These are phyloP conservation scores for Saccharomycopsis sp. DNA, from an alignment of 805 yeast genomes.

Conservation along the genomic window DNA sequence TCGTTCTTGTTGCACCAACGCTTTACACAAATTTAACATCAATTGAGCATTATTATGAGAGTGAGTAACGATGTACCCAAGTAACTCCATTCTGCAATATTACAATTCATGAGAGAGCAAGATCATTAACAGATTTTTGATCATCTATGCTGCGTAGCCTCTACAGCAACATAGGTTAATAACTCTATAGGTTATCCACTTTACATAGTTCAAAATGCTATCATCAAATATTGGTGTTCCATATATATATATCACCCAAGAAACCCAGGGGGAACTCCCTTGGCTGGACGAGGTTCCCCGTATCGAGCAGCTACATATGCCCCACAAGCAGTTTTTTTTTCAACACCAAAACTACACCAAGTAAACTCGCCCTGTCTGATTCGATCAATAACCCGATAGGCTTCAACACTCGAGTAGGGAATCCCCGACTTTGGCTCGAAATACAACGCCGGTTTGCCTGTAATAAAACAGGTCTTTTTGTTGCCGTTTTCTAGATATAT, in stretches of 20 bases:
- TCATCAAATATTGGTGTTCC: too few species aligned
- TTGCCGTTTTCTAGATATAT: slow-evolving; percentile 65
- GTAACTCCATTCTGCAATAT: too few species aligned
- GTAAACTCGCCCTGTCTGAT: slow-evolving; percentile 43
- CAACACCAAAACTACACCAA: slow-evolving; percentile 44
- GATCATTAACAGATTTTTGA: background rate
- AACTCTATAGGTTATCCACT: too few species aligned
- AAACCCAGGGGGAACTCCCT: slow-evolving; percentile 86
- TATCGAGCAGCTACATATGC: slow-evolving; percentile 36
- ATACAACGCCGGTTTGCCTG: slow-evolving; percentile 74
- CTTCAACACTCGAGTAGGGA: slow-evolving; percentile 77
- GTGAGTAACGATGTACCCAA: too few species aligned
- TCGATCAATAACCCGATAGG: slow-evolving; percentile 56
- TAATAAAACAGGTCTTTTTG: slow-evolving; percentile 59
- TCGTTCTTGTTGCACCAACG: too few species aligned
- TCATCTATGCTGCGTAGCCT: background rate
- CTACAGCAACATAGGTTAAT: too few species aligned
- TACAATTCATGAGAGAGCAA: too few species aligned
- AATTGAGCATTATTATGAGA: too few species aligned
- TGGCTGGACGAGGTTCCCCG: slow-evolving; percentile 49
- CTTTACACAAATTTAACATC: too few species aligned
- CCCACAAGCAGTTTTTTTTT: slow-evolving; percentile 50
- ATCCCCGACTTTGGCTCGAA: slow-evolving; percentile 85
- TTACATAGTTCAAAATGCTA: too few species aligned
- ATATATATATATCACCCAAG: slow-evolving; percentile 26